Base-by-base conservation (phyloP, 2,329 filamentous ascomycete genomes). In the Alternaria atra region DNA sequence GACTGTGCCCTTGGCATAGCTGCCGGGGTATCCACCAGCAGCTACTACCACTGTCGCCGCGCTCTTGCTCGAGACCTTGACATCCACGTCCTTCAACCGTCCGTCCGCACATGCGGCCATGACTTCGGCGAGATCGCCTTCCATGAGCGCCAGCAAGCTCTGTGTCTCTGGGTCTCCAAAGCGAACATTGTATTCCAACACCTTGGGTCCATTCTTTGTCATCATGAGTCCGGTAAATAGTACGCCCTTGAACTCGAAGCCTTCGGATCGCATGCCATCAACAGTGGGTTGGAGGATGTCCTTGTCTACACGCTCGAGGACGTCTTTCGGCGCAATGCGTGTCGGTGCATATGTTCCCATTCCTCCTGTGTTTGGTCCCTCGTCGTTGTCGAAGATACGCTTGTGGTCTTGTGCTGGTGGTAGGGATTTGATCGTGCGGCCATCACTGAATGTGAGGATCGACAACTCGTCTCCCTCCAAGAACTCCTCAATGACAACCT, bases 371-470 rank as follows among this genome's bases (percentile, higher is more conserved):
- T 98, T 98, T 37, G 93, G 92, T 1, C 95, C 95, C 51, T 87
- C 85, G 76, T 98, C 94, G 55, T 91, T 92, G 73, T 99, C 95
- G 54, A 91, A 91, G 66, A 96, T 93, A 64, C 93, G 88, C 86
- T 99, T 98, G 84, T 99, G 95, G 78, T 98, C 95, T 79, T 99
- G 95, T 2, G 94, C 94, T 1, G 95, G 90, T 5, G 94, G 94
- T 9, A 98, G 84, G 8, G 91, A 93, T 74, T 88, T 87, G 76
- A 97, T 91, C 1, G 90, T 90, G 76, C 91, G 90, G 52, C 95
- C 95, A 76, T 99, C 95, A 73, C 90, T 92, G 81, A 99, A 97
- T 32, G 90, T 93, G 50, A 99, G 84, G 66, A 99, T 91, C 74
- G 91, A 95, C 64, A 98, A 85, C 80, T 99, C 95, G 66, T 98